These are phyloP conservation scores for Juncus inflexus DNA, from an alignment of 176 grass and related monocot species.

Conservation along the genomic window DNA sequence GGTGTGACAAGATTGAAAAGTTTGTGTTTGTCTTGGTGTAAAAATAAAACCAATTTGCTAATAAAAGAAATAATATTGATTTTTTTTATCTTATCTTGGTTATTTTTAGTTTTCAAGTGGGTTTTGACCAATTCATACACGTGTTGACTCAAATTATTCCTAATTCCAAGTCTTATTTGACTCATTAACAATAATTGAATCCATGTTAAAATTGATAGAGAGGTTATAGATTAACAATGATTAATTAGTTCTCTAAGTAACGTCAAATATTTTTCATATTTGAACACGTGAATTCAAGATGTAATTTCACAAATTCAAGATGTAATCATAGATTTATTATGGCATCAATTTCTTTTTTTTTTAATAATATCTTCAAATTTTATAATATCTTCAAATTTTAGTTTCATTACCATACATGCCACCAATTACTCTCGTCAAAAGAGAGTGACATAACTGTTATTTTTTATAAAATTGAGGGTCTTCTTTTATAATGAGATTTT, in stretches of 20 bases:
- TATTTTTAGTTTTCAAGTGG: conserved; percentile 2
- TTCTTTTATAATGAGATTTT: no score
- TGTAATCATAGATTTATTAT: no score
- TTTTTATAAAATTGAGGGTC: no score
- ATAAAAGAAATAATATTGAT: conserved; percentile 6
- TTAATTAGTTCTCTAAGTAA: not conserved
- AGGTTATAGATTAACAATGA: not conserved
- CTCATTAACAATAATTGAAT: not conserved
- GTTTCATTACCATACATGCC: no score
- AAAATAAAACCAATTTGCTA: not conserved
- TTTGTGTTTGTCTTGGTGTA: not conserved
- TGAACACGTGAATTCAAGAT: not conserved
- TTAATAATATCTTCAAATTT: no score
- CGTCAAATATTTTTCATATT: conserved; percentile 2
- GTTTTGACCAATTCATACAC: conserved; percentile 15
- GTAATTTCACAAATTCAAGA: no score
- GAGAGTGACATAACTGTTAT: no score
- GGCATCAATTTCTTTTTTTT: no score
- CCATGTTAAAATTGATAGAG: not conserved
- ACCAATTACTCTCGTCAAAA: no score
- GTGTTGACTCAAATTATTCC: conserved; percentile 20
- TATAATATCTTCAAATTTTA: no score
- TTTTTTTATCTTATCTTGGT: conserved; percentile 1
- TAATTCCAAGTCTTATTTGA: conserved; percentile 16
- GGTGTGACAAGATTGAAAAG: not conserved